A percentile compares a stretch with the other conserved stretches of the same genome.
Conservation (phyloP, 2,329 filamentous ascomycete species). For the Calonectria multiphialidica region DNA sequence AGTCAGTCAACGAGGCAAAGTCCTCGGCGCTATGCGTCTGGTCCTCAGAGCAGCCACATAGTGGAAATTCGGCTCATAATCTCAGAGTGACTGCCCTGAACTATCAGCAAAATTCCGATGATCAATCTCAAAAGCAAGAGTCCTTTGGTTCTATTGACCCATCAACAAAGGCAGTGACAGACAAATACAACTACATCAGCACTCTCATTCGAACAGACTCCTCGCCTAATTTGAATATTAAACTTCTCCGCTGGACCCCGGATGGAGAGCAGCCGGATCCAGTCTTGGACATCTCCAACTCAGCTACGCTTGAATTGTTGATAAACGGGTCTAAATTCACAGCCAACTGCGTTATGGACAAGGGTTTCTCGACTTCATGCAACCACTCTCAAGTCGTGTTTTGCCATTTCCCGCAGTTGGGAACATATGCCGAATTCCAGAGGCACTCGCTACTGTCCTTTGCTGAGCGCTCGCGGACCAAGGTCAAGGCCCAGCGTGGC, state of each 20-base stretch:
- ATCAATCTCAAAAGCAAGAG: not conserved
- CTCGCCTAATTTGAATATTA: not conserved
- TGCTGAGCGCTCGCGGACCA: constrained; percentile 19
- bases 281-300: not conserved
- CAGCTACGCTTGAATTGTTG: not conserved
- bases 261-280: not conserved
- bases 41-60: not conserved
- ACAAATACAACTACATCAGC: constrained; percentile 15
- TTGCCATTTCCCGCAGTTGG: constrained; percentile 27
- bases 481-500: not conserved
- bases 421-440: constrained; percentile 19
- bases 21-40: not conserved
- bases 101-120: not conserved
- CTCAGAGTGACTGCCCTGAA: not conserved
- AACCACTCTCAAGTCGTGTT: constrained; percentile 12
- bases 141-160: not conserved
- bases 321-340: not conserved
- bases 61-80: not conserved
- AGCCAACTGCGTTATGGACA: not conserved
- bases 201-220: constrained; percentile 1
- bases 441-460: constrained; percentile 42
- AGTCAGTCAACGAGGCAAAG: not conserved
- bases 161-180: constrained; percentile 6
- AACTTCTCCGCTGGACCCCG: not conserved
- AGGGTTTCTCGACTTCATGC: not conserved